phyloP scores from a whole-genome alignment of 2,329 filamentous ascomycete species.

The Neonectria punicea region DNA sequence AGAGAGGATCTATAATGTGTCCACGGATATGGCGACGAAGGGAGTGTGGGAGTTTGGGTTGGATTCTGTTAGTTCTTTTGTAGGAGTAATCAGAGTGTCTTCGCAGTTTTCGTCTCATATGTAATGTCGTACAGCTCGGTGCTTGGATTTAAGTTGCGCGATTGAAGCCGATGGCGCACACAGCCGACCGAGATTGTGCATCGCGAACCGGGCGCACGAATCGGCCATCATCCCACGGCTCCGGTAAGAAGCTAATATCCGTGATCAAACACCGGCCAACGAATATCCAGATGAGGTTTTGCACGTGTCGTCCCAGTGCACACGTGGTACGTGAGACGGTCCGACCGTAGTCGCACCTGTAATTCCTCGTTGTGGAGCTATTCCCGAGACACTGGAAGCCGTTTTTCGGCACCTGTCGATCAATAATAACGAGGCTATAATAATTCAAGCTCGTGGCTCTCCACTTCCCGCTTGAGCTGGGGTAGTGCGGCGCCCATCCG shows the following conservation, averaged over 20 bases:
- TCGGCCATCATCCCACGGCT: not conserved
- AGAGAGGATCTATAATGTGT: constrained; percentile 35
- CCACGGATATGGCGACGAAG: not conserved
- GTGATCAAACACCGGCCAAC: not conserved
- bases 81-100: not conserved
- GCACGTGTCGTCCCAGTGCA: not conserved
- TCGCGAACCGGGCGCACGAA: not conserved
- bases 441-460: not conserved
- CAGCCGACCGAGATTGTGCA: not conserved
- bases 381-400: not conserved
- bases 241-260: not conserved
- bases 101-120: not conserved
- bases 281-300: not conserved
- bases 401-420: not conserved
- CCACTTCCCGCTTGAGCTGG: not conserved
- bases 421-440: not conserved
- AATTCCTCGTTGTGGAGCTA: not conserved
- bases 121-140: not conserved
- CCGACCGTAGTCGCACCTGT: not conserved
- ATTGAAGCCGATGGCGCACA: not conserved
- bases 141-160: not conserved
- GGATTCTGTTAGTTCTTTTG: not conserved
- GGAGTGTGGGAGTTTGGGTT: not conserved
- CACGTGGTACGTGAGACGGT: not conserved
- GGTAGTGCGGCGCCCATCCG: not conserved